phyloP scores from a whole-genome alignment of 129 eudicot genomes.

The Tagetes patula region DNA sequence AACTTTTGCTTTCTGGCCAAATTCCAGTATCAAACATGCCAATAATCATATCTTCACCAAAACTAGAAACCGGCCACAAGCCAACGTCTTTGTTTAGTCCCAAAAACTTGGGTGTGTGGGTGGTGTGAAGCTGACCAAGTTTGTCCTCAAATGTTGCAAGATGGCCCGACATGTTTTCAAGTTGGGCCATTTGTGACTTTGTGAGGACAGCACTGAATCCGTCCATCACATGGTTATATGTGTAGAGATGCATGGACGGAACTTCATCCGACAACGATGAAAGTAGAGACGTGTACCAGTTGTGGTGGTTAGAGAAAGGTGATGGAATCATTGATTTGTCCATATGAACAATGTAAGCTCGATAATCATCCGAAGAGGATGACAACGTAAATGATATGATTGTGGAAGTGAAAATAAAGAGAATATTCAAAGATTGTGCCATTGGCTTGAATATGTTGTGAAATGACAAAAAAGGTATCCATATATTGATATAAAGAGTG shows the following conservation, averaged over 20 bases:
- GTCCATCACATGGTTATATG: constrained; percentile 42
- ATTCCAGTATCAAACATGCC: constrained; percentile 53
- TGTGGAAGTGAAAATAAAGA: too few relatives aligned
- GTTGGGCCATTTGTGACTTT: constrained; percentile 28
- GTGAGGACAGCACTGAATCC: constrained; percentile 49
- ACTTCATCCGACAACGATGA: constrained; percentile 34
- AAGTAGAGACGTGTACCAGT: constrained; percentile 47
- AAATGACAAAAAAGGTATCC: too few relatives aligned
- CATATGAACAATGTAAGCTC: constrained; percentile 49
- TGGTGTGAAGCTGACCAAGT: constrained; percentile 46
- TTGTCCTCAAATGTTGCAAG: constrained; percentile 39
- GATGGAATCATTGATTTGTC: constrained; percentile 50
- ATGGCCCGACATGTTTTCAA: constrained; percentile 32
- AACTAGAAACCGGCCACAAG: constrained; percentile 42
- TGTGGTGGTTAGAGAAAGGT: constrained; percentile 39
- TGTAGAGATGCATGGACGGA: constrained; percentile 41
- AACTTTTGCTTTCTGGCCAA: constrained; percentile 57
- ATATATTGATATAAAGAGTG: too few relatives aligned
- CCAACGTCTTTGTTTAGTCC: constrained; percentile 41
- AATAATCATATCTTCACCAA: constrained; percentile 50
- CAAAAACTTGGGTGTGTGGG: constrained; percentile 42
- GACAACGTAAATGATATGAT: background rate
- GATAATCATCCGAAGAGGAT: constrained; percentile 30
- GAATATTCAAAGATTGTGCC: too few relatives aligned
- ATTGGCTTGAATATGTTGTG: too few relatives aligned